Conservation (phyloP, 345 rosid genomes). For the Erodium maritimum region DNA sequence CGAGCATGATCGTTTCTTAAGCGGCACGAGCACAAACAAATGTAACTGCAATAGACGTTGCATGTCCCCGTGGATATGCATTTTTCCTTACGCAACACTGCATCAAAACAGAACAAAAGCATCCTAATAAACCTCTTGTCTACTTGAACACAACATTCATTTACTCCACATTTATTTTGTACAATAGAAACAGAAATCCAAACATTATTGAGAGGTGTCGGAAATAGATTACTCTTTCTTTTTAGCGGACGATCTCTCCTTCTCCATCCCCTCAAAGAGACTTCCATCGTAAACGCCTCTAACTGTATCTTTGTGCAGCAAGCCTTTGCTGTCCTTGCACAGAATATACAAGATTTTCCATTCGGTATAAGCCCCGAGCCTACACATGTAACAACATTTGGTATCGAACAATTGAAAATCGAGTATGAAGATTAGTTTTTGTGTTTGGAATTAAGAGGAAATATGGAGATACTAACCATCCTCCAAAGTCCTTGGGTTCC, state of each 20-base stretch:
- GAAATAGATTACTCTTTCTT: slow-evolving; percentile 31
- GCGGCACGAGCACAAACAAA: no score
- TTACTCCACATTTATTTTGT: no score
- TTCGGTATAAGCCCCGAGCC: slow-evolving; percentile 55
- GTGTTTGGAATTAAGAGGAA: background rate
- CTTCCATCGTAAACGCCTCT: slow-evolving; percentile 70
- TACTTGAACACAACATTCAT: no score
- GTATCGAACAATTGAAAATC: background rate
- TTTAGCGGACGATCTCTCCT: slow-evolving; percentile 29
- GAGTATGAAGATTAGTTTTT: background rate
- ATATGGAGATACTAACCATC: slow-evolving; percentile 8
- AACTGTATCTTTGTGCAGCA: slow-evolving; percentile 51
- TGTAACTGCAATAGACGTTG: no score
- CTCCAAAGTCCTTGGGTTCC: slow-evolving; percentile 9
- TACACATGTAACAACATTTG: slow-evolving; percentile 10
- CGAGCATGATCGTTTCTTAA: no score
- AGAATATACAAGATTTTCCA: slow-evolving; percentile 48
- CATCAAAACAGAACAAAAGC: no score
- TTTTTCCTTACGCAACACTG: no score
- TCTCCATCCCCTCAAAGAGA: slow-evolving; percentile 52
- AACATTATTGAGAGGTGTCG: no score
- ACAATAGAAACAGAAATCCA: no score
- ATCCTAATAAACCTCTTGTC: no score
- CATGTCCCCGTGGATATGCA: no score
- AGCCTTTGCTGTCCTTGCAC: slow-evolving; percentile 62